phyloP scores from a whole-genome alignment of 1,284 basidiomycete species.

The Marasmius sp. region DNA sequence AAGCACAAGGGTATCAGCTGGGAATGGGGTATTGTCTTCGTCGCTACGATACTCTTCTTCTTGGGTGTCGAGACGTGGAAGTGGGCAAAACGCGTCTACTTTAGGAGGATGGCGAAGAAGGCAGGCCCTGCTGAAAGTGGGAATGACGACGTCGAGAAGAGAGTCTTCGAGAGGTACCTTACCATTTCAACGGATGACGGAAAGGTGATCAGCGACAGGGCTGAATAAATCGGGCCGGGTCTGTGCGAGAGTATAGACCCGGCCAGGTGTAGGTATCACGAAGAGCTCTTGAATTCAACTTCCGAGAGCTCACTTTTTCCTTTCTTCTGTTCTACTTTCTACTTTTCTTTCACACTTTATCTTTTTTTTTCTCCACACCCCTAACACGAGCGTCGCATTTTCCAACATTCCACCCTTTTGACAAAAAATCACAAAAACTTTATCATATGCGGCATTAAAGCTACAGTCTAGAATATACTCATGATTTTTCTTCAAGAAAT shows the following conservation, averaged over 20 bases:
- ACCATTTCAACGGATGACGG: background rate
- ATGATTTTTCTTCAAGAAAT: no score
- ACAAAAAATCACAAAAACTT: no score
- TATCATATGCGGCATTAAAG: no score
- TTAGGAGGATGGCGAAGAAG: background rate
- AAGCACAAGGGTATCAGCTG: constrained; percentile 42
- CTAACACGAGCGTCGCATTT: no score
- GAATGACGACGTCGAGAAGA: background rate
- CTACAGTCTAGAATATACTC: no score
- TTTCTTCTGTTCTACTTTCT: no score
- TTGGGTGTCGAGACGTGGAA: constrained; percentile 38
- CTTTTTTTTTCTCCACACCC: background rate
- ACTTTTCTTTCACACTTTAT: background rate
- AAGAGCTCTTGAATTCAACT: no score
- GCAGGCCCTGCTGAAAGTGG: background rate
- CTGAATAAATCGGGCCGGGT: no score
- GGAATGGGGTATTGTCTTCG: constrained; percentile 44
- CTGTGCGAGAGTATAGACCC: no score
- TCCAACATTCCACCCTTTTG: no score
- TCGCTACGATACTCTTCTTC: constrained; percentile 36
- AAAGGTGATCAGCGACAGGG: background rate
- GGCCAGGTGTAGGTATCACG: no score
- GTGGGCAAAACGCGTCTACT: background rate
- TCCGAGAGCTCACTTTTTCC: no score
- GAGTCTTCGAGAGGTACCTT: background rate